These are phyloP conservation scores for Luvunga scandens DNA, from an alignment of 345 rosid species.

Conservation along the genomic window DNA sequence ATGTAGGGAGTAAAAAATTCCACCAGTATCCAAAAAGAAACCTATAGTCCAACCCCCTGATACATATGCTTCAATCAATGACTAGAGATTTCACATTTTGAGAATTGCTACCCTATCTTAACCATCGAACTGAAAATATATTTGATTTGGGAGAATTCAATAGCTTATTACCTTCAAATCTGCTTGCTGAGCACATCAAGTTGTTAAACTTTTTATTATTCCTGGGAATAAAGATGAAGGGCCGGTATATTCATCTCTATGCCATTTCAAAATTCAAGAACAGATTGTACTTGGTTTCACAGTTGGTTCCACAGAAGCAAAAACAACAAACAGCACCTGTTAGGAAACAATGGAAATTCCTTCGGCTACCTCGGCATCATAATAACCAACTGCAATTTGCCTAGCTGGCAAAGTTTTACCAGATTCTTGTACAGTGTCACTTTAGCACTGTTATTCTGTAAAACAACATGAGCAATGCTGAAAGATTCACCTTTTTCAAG, in stretches of 20 bases:
- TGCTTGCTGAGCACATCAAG: not conserved
- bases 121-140: not conserved
- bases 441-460: slow-evolving; percentile 46
- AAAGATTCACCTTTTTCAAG: slow-evolving; percentile 53
- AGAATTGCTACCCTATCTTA: not conserved
- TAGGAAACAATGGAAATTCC: slow-evolving; percentile 11
- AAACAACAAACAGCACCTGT: not conserved
- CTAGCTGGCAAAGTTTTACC: slow-evolving; percentile 60
- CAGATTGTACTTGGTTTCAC: not conserved
- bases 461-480: slow-evolving; percentile 59
- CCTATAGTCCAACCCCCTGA: too few species aligned
- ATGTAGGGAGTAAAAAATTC: too few species aligned
- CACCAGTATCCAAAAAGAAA: too few species aligned
- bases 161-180: not conserved
- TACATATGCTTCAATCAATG: not conserved
- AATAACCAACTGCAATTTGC: slow-evolving; percentile 61
- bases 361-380: slow-evolving; percentile 59
- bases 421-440: slow-evolving; percentile 57
- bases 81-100: not conserved
- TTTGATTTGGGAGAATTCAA: not conserved
- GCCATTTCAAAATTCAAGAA: not conserved
- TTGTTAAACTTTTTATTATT: not conserved
- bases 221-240: not conserved
- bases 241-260: not conserved
- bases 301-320: not conserved